Evolutionary conservation across 164 flowering plant species (phyloP).

Genomic region (Houttuynia cordata): DNA sequence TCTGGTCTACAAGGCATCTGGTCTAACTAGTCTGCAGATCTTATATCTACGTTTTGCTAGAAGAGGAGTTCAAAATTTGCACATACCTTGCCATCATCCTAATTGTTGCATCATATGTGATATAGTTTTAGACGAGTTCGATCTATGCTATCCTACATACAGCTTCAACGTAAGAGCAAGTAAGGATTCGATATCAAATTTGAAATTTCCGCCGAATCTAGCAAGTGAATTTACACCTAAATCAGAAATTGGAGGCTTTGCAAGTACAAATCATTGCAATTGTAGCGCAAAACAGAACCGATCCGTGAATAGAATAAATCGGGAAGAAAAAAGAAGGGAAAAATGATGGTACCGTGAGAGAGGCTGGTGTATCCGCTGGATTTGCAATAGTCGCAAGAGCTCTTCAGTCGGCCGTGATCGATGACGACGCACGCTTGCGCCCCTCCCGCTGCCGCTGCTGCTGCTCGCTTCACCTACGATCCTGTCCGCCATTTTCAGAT

Average conservation of each 20-base stretch:
- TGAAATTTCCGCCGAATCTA: no score
- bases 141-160: neutral
- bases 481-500: slow-evolving; percentile 5
- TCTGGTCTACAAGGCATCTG: no score
- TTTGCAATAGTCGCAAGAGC: slow-evolving; percentile 77
- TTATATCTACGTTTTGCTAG: no score
- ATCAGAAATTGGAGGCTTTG: neutral
- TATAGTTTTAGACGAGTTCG: neutral
- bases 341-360: slow-evolving; percentile 37
- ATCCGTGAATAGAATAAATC: neutral
- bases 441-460: slow-evolving; percentile 24
- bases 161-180: neutral
- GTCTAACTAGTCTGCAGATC: no score
- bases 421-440: slow-evolving; percentile 46
- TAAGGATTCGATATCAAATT: neutral
- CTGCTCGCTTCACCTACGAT: slow-evolving; percentile 37
- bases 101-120: no score
- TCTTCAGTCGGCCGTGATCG: slow-evolving; percentile 40
- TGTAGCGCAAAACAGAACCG: no score
- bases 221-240: no score
- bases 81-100: neutral
- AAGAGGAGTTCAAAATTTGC: neutral
- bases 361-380: slow-evolving; percentile 43
- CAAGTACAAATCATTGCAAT: neutral
- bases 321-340: neutral